Evolutionary conservation across 805 yeast genomes (phyloP), one percentile per base, ranked within the genome.

Genomic region (Suhomyces prunicola): DNA sequence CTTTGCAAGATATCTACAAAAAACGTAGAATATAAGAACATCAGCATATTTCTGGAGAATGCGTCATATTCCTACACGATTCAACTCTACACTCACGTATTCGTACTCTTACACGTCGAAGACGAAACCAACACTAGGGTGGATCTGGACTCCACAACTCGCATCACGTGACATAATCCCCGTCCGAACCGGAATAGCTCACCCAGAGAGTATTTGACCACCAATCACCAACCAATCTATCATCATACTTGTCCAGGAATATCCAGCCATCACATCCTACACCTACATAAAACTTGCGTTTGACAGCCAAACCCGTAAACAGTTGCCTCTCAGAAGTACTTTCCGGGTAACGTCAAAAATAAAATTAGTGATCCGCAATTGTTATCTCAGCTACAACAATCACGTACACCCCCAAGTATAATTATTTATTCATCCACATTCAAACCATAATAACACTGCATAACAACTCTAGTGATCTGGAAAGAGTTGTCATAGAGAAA

Each of bases 291-390:
- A 33, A 13, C 15, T n/a, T 5, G 15, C n/a, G 17, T 17, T 17
- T 17, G 19, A 7, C 5, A 39, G 10, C 5, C 10, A 39, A 19
- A 24, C 23, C 6, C 17, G 42, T 39, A 17, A 17, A 10, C 42
- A 17, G 13, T 19, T 39, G 22, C 17, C n/a, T 39, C 42, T 17
- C 42, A 17, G 24, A 39, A 8, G n/a, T 27, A 44, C 9, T 44
- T 29, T 44, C 47, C 47, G 46, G 46, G 46, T 42, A 42, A 42
- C 46, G 13, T 23, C 23, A 22, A 23, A 42, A 42, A 24, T 12
- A 42, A 42, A 42, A 42, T 26, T 24, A 42, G 46, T 42, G 46
- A 42, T 42, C 46, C 46, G 27, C 46, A 42, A 42, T 39, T 39
- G 22, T 39, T 39, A 39, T 39, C 42, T 10, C 15, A 17, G n/a